Percentiles rank a stretch among this genome's conserved stretches.
These are phyloP conservation scores for Setomelanomma holmii DNA, from an alignment of 2,329 filamentous ascomycete genomes.

Conservation along the genomic window DNA sequence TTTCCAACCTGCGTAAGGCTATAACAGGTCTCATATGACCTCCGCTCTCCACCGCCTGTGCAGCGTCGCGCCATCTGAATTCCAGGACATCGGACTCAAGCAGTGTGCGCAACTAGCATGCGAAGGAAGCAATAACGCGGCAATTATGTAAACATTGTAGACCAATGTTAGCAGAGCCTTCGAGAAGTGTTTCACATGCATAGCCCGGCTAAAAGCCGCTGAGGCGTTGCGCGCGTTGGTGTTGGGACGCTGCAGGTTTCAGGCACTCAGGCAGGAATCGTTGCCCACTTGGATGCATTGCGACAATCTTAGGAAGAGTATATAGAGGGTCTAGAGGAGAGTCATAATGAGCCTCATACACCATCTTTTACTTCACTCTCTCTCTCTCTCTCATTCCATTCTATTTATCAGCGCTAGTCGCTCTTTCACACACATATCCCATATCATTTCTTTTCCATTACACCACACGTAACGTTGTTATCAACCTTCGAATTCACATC, in stretches of 20 bases:
- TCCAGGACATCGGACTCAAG: conserved; percentile 6
- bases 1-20: not conserved
- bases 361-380: conserved; percentile 14
- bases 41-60: not conserved
- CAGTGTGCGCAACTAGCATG: not conserved
- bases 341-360: not conserved
- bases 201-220: conserved; percentile 14
- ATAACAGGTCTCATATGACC: not conserved
- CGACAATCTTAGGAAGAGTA: conserved; percentile 1
- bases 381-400: conserved; percentile 14
- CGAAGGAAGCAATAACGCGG: not conserved
- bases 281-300: not conserved
- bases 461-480: no score
- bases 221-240: conserved; percentile 21
- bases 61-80: conserved; percentile 1
- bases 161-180: not conserved
- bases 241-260: conserved; percentile 26
- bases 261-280: conserved; percentile 23
- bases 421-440: conserved; percentile 4
- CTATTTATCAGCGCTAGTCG: conserved; percentile 29
- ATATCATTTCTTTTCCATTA: no score
- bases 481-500: no score
- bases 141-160: conserved; percentile 9
- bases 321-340: conserved; percentile 11
- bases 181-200: not conserved